These are phyloP conservation scores for Pseudogymnoascus sp. DNA, from an alignment of 2,329 filamentous ascomycete genomes.

Conservation along the genomic window DNA sequence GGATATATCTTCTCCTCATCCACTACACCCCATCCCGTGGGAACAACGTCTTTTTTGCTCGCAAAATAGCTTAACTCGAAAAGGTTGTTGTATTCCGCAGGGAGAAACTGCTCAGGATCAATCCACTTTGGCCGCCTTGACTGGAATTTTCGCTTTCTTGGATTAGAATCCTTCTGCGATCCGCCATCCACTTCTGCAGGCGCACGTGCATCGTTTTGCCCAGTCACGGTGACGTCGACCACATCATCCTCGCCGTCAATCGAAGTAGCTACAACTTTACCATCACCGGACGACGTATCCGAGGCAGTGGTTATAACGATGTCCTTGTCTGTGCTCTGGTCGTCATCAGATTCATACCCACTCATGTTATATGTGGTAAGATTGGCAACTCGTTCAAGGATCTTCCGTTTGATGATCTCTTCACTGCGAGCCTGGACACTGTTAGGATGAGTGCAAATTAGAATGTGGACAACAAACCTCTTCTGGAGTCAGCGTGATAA, in stretches of 20 bases:
- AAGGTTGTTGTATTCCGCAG: constrained; percentile 56
- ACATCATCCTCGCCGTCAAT: constrained; percentile 84
- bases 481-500: constrained; percentile 66
- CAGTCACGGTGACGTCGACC: constrained; percentile 81
- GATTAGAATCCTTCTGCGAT: constrained; percentile 3
- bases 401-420: constrained; percentile 69
- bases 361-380: constrained; percentile 66
- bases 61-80: constrained; percentile 68
- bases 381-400: constrained; percentile 66
- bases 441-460: constrained; percentile 30
- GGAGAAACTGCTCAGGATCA: constrained; percentile 48
- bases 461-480: constrained; percentile 44
- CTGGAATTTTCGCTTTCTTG: not conserved
- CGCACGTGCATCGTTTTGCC: constrained; percentile 33
- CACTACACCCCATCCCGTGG: constrained; percentile 60
- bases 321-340: constrained; percentile 46
- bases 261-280: constrained; percentile 67
- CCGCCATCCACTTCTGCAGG: constrained; percentile 9
- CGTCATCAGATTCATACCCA: constrained; percentile 33
- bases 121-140: constrained; percentile 43
- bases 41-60: constrained; percentile 47
- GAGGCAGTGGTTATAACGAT: constrained; percentile 57
- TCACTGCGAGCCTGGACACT: constrained; percentile 42
- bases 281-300: constrained; percentile 57
- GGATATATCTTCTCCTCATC: constrained; percentile 49